These are phyloP conservation scores for Spergularia azorica DNA, from an alignment of 179 eudicot genomes.

Conservation along the genomic window DNA sequence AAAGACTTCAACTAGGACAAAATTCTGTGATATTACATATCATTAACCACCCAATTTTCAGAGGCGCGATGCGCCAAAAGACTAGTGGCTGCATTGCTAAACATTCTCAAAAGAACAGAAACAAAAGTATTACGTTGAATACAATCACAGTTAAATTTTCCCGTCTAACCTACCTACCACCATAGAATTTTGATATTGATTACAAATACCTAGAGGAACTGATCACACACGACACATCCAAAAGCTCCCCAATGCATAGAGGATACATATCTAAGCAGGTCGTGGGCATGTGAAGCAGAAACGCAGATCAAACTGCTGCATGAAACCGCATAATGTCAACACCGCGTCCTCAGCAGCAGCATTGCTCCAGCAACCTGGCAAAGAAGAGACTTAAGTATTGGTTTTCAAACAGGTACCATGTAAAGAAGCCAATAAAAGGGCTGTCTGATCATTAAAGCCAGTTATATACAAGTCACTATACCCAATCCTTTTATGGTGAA, in stretches of 20 bases:
- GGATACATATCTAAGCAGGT: background rate
- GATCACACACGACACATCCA: constrained; percentile 14
- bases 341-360: constrained; percentile 11
- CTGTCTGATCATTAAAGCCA: background rate
- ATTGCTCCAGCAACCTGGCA: constrained; percentile 7
- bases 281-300: constrained; percentile 13
- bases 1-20: background rate
- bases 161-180: constrained; percentile 13
- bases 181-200: background rate
- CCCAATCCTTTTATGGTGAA: background rate
- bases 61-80: background rate
- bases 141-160: background rate
- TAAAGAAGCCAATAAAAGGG: background rate
- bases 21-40: background rate
- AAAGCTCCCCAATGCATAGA: constrained; percentile 6
- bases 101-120: constrained; percentile 17
- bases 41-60: background rate
- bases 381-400: background rate
- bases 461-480: background rate
- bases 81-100: background rate
- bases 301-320: background rate
- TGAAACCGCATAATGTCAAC: constrained; percentile 2
- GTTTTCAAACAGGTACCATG: background rate
- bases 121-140: background rate
- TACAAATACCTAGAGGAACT: constrained; percentile 19